phyloP scores from a whole-genome alignment of 306 rosid genomes.

The Rosa lucieae region DNA sequence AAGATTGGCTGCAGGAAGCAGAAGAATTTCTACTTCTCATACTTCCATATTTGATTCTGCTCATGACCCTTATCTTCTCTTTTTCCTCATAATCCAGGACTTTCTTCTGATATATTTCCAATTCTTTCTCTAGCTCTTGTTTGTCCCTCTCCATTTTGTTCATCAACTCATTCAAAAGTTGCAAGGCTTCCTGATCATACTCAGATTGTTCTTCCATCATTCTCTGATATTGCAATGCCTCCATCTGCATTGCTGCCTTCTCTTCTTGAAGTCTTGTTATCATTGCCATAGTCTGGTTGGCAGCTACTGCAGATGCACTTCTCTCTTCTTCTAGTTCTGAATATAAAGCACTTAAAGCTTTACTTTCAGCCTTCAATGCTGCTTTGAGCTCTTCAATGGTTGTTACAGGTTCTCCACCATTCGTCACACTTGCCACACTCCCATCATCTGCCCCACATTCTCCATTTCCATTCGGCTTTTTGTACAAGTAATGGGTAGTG shows the following conservation, averaged over 20 bases:
- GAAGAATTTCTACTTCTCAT: slow-evolving; percentile 58
- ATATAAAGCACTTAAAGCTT: slow-evolving; percentile 52
- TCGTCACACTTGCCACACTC: slow-evolving; percentile 53
- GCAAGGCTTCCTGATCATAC: slow-evolving; percentile 86
- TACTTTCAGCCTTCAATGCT: slow-evolving; percentile 46
- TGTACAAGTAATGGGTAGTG: slow-evolving; percentile 37
- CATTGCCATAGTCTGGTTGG: slow-evolving; percentile 92
- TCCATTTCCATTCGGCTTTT: slow-evolving; percentile 42
- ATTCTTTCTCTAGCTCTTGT: slow-evolving; percentile 64
- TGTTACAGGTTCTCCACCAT: slow-evolving; percentile 43
- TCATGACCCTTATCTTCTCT: slow-evolving; percentile 50
- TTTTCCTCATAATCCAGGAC: slow-evolving; percentile 57
- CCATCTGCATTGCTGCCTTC: slow-evolving; percentile 88
- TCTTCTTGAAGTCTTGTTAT: slow-evolving; percentile 90
- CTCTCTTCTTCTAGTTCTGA: slow-evolving; percentile 88
- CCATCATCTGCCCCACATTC: slow-evolving; percentile 60
- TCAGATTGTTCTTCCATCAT: slow-evolving; percentile 96
- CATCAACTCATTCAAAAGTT: slow-evolving; percentile 76
- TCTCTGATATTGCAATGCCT: slow-evolving; percentile 80
- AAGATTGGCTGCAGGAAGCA: slow-evolving; percentile 50
- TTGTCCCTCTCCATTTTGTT: slow-evolving; percentile 74
- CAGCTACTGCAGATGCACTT: slow-evolving; percentile 79
- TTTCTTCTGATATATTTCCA: slow-evolving; percentile 58
- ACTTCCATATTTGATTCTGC: slow-evolving; percentile 57
- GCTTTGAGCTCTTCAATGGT: slow-evolving; percentile 52